phyloP scores from a whole-genome alignment of 441 rosid species.

The Rhodomyrtus psidioides region DNA sequence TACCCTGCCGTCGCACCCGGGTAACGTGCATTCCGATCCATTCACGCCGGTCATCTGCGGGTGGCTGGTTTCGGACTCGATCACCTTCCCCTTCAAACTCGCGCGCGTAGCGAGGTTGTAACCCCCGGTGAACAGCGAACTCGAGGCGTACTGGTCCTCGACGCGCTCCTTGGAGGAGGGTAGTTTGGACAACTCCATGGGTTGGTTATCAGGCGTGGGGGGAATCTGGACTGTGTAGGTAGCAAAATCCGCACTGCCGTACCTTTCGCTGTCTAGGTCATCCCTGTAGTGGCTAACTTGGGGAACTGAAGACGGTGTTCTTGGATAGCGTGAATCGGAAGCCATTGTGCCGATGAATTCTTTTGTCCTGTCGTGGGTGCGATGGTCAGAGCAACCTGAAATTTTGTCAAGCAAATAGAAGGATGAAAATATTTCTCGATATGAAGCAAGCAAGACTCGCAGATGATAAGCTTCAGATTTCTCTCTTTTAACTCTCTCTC shows the following conservation, averaged over 20 bases:
- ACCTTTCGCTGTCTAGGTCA: conserved; percentile 28
- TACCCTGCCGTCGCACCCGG: conserved; percentile 29
- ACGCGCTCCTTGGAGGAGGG: conserved; percentile 1
- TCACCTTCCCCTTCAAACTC: conserved; percentile 22
- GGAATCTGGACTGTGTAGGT: conserved; percentile 48
- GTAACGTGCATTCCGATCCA: conserved; percentile 23
- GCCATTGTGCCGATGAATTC: conserved; percentile 16
- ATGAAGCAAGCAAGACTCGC: neutral
- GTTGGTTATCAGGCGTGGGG: conserved; percentile 51
- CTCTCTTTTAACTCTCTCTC: neutral
- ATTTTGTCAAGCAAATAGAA: neutral
- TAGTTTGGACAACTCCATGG: conserved; percentile 15
- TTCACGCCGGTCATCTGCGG: conserved; percentile 21
- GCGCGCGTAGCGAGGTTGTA: conserved; percentile 26
- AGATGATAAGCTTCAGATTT: neutral
- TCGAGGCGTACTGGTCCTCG: conserved; percentile 20
- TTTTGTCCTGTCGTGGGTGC: neutral
- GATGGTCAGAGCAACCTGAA: conserved; percentile 11
- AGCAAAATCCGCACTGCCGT: conserved; percentile 18
- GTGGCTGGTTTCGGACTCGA: conserved; percentile 14
- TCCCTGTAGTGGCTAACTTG: conserved; percentile 24
- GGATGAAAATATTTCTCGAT: neutral
- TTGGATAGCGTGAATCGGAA: conserved; percentile 1
- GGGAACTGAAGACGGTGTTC: conserved; percentile 25
- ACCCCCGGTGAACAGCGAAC: conserved; percentile 36